Conservation (phyloP, 208 protist genomes). For the Trypanosoma caninum region DNA sequence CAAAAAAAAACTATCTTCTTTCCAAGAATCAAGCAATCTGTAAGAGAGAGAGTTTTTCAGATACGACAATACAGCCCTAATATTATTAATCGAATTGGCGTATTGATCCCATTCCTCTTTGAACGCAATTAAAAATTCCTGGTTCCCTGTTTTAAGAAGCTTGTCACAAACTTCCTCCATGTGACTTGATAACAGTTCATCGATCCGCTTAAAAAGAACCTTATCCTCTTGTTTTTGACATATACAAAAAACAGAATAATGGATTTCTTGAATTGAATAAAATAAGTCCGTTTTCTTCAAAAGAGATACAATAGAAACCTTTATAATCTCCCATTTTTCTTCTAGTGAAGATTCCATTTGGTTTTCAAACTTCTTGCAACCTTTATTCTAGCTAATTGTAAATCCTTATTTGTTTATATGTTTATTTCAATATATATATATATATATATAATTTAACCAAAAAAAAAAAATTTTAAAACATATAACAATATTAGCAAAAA, state of each 20-base stretch:
- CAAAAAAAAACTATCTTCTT: slow-evolving; percentile 56
- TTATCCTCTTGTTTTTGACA: slow-evolving; percentile 47
- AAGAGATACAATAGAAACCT: slow-evolving; percentile 45
- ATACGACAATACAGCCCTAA: slow-evolving; percentile 56
- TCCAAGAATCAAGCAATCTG: too few species aligned
- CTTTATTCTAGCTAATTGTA: too few species aligned
- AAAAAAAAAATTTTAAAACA: too few species aligned
- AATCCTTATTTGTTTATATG: too few species aligned
- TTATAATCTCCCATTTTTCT: slow-evolving; percentile 63
- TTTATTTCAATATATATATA: too few species aligned
- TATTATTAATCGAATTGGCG: slow-evolving; percentile 35
- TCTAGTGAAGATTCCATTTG: slow-evolving; percentile 12
- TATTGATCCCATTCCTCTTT: slow-evolving; percentile 48
- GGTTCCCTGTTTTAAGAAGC: slow-evolving; percentile 17
- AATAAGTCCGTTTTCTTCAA: slow-evolving; percentile 38
- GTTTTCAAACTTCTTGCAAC: too few species aligned
- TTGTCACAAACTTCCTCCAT: slow-evolving; percentile 27
- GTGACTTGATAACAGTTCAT: slow-evolving; percentile 36
- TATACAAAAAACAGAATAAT: slow-evolving; percentile 72
- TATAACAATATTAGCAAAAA: too few species aligned
- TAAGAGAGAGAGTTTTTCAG: slow-evolving; percentile 55
- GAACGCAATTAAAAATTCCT: slow-evolving; percentile 37
- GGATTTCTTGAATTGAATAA: slow-evolving; percentile 74
- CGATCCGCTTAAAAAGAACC: slow-evolving; percentile 37
- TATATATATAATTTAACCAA: too few species aligned